Evolutionary conservation across 768 basidiomycete genomes (phyloP).

Genomic region (Serendipita vermifera): DNA sequence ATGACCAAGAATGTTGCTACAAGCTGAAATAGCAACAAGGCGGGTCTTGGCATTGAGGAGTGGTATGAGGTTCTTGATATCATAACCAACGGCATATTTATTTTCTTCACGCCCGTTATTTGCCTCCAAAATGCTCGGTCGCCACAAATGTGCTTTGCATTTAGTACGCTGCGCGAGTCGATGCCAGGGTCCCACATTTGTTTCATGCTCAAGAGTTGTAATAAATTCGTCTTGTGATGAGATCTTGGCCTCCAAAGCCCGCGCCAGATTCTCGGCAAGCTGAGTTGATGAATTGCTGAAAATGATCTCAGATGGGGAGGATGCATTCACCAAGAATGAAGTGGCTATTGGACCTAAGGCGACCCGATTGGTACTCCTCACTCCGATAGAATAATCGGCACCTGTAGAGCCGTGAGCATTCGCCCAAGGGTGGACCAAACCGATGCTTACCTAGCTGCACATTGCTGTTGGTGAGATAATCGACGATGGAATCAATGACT

Average conservation of each 20-base stretch:
- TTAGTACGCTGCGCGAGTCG: slow-evolving; percentile 47
- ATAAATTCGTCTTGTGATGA: slow-evolving; percentile 54
- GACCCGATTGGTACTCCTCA: slow-evolving; percentile 38
- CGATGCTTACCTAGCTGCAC: slow-evolving; percentile 39
- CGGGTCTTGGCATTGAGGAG: slow-evolving; percentile 54
- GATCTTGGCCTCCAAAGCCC: slow-evolving; percentile 45
- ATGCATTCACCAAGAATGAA: slow-evolving; percentile 50
- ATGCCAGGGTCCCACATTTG: slow-evolving; percentile 69
- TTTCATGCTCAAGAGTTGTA: slow-evolving; percentile 74
- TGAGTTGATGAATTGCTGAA: slow-evolving; percentile 56
- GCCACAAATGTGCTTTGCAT: slow-evolving; percentile 48
- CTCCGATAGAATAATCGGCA: slow-evolving; percentile 52
- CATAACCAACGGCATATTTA: slow-evolving; percentile 49
- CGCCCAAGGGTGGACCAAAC: too few species aligned
- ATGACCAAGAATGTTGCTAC: slow-evolving; percentile 63
- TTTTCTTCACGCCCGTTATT: slow-evolving; percentile 28
- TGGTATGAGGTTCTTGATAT: slow-evolving; percentile 41
- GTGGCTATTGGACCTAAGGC: slow-evolving; percentile 38
- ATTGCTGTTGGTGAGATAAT: slow-evolving; percentile 61
- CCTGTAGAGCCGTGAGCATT: too few species aligned
- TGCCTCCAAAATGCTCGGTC: slow-evolving; percentile 31
- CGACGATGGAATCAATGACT: slow-evolving; percentile 46
- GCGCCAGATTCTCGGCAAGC: slow-evolving; percentile 54
- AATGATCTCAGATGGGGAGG: slow-evolving; percentile 47
- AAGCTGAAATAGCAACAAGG: slow-evolving; percentile 58